phyloP scores from a whole-genome alignment of 768 basidiomycete species.

The Tricholoma matsutake region DNA sequence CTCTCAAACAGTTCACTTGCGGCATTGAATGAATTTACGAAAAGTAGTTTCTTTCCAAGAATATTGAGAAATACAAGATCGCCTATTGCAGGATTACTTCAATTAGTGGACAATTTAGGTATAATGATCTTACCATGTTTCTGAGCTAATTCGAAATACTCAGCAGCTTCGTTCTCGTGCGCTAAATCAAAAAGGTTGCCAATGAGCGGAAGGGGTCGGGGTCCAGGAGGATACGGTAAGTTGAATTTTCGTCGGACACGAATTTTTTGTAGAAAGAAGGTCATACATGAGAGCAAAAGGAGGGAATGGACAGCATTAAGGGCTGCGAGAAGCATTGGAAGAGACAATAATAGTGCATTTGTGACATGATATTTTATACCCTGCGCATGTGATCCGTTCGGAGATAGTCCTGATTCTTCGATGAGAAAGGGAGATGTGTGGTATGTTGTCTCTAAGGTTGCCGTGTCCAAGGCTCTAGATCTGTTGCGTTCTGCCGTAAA shows the following conservation, averaged over 20 bases:
- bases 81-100: conserved; percentile 28
- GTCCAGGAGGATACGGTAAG: conserved; percentile 52
- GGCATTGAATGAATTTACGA: conserved; percentile 40
- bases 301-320: conserved; percentile 1
- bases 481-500: neutral
- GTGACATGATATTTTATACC: conserved; percentile 3
- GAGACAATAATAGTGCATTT: conserved; percentile 4
- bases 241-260: neutral
- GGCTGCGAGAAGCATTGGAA: conserved; percentile 9
- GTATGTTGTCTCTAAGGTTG: neutral
- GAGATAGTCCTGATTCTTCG: neutral
- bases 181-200: conserved; percentile 52
- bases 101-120: neutral
- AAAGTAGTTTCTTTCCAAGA: conserved; percentile 45
- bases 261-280: neutral
- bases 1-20: conserved; percentile 56
- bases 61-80: conserved; percentile 52
- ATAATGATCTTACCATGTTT: conserved; percentile 33
- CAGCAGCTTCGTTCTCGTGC: conserved; percentile 32
- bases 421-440: neutral
- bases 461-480: neutral
- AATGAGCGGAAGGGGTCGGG: conserved; percentile 47
- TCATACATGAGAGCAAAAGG: neutral
- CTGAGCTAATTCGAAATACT: conserved; percentile 40
- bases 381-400: neutral